These are phyloP conservation scores for Arachis stenosperma DNA, from an alignment of 306 rosid species.

Conservation along the genomic window DNA sequence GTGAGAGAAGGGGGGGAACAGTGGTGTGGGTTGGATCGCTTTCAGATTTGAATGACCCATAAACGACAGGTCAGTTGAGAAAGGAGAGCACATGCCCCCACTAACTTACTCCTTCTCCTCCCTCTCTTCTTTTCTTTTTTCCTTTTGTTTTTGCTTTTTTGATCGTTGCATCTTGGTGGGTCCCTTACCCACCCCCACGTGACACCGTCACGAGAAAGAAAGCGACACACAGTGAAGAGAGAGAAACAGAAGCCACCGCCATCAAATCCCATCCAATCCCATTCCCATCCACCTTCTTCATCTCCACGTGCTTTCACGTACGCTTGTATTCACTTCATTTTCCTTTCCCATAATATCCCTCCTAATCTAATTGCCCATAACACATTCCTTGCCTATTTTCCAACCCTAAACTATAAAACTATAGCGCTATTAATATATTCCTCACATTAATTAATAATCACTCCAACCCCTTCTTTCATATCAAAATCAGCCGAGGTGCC, in stretches of 20 bases:
- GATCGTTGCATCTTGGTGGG: slow-evolving; percentile 45
- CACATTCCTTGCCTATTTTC: slow-evolving; percentile 14
- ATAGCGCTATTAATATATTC: too few relatives aligned
- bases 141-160: slow-evolving; percentile 8
- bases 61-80: slow-evolving; percentile 69
- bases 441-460: neutral
- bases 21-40: slow-evolving; percentile 33
- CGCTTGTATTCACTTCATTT: slow-evolving; percentile 6
- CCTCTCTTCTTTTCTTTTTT: neutral
- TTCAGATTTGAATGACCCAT: slow-evolving; percentile 64
- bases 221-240: slow-evolving; percentile 34
- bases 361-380: slow-evolving; percentile 12
- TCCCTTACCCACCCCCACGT: slow-evolving; percentile 69
- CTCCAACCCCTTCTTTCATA: neutral
- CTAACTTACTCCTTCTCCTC: slow-evolving; percentile 22
- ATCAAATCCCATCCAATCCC: slow-evolving; percentile 30
- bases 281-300: slow-evolving; percentile 36
- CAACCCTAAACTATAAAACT: neutral
- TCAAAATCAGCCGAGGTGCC: slow-evolving; percentile 10
- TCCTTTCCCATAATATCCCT: slow-evolving; percentile 24
- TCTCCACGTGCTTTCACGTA: slow-evolving; percentile 62
- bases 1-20: slow-evolving; percentile 16
- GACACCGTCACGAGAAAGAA: slow-evolving; percentile 82
- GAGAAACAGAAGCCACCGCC: slow-evolving; percentile 49
- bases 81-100: slow-evolving; percentile 75